Evolutionary conservation across 176 grass and related monocot genomes (phyloP).

Genomic region (Triticum dicoccoides): DNA sequence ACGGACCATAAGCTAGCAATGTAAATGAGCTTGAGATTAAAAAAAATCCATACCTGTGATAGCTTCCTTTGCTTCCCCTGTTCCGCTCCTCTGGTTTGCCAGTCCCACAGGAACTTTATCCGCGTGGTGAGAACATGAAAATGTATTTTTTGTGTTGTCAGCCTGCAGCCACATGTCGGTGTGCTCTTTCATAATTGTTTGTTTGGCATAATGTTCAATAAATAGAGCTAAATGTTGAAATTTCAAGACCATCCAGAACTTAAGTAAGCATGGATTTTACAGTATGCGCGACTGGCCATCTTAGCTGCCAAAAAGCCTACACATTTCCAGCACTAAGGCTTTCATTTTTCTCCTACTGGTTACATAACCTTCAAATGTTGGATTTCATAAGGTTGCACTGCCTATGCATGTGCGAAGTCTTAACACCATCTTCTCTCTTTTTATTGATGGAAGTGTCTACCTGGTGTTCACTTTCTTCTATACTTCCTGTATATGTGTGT

Average conservation of each 20-base stretch:
- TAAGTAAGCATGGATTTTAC: not conserved
- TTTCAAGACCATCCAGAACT: not conserved
- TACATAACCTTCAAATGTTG: not conserved
- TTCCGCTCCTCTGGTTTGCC: not conserved
- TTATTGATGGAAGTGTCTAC: not conserved
- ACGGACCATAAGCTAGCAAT: not conserved
- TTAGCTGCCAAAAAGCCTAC: not conserved
- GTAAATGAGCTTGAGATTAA: no score
- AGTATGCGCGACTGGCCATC: not conserved
- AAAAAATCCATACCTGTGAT: not conserved
- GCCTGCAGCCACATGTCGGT: not conserved
- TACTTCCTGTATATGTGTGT: constrained; percentile 5
- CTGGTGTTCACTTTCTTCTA: constrained; percentile 5
- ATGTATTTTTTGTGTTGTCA: not conserved
- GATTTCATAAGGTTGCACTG: not conserved
- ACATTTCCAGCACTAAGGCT: not conserved
- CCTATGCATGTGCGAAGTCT: constrained; percentile 1
- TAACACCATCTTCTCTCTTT: not conserved
- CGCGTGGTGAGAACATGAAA: not conserved
- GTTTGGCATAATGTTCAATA: not conserved
- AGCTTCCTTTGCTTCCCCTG: not conserved
- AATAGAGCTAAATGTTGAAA: not conserved
- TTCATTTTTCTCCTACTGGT: constrained; percentile 8
- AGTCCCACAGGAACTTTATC: not conserved
- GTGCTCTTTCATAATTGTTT: constrained; percentile 1